These are phyloP conservation scores for Urtica urens DNA, from an alignment of 306 rosid genomes.

Conservation along the genomic window DNA sequence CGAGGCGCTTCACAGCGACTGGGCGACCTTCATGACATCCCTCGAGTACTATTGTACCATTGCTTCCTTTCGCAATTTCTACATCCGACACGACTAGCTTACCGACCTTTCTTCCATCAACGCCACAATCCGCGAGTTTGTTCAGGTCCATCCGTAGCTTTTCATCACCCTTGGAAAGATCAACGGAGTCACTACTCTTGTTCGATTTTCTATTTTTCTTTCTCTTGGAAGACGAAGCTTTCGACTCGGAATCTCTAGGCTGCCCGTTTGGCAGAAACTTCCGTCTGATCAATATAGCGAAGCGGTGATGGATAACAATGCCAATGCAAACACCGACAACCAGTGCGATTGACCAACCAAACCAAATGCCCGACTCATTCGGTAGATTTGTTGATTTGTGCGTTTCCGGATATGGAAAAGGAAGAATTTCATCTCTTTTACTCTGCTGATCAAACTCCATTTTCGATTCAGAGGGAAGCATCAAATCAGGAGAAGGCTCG, in stretches of 20 bases:
- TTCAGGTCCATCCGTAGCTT: constrained; percentile 16
- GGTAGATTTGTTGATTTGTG: not conserved
- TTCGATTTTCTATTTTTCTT: constrained; percentile 25
- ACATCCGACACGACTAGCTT: constrained; percentile 44
- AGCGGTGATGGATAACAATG: constrained; percentile 16
- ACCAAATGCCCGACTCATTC: not conserved
- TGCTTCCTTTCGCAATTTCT: constrained; percentile 84
- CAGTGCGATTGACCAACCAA: constrained; percentile 18
- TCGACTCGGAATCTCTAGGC: constrained; percentile 23
- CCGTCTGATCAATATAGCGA: constrained; percentile 15
- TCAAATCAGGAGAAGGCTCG: constrained; percentile 15
- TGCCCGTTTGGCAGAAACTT: constrained; percentile 16
- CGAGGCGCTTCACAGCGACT: constrained; percentile 86
- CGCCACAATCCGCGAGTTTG: constrained; percentile 26
- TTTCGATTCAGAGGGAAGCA: not conserved
- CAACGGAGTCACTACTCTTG: too few species aligned
- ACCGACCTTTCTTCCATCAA: constrained; percentile 52
- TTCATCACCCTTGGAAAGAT: constrained; percentile 6
- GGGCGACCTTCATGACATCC: constrained; percentile 65
- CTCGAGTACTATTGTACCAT: constrained; percentile 68
- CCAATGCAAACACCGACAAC: constrained; percentile 18
- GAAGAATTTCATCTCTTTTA: constrained; percentile 15
- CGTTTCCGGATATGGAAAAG: constrained; percentile 14
- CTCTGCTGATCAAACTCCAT: constrained; percentile 10
- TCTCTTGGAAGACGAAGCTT: constrained; percentile 31